Evolutionary conservation across 768 basidiomycete genomes (phyloP), one percentile per base, ranked within the genome.

Genomic region (Tephrocybe rancida): DNA sequence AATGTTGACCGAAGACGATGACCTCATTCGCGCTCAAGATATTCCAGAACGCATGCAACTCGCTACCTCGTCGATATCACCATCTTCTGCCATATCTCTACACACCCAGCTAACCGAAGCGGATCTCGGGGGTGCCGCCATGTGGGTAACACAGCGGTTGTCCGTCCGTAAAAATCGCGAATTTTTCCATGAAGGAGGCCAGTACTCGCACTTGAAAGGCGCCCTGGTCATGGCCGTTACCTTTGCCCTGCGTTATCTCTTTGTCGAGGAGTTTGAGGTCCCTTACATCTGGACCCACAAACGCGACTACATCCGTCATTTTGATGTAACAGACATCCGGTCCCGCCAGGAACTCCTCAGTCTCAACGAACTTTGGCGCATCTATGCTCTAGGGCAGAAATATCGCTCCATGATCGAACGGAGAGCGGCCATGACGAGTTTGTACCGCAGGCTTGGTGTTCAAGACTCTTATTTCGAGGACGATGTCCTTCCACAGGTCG

Each of bases 41-140:
- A 84, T 92, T 32, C 97, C 97, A 1, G 97, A 99, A 67, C 88
- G 97, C 44, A 94, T 95, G 89, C 95, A 96, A 68, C 81, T 98
- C 18, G 84, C 87, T 13, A 89, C 86, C 19, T 92, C 90, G 19
- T 89, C 93, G 0, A 72, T 97, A n/a, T 91, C 91, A 1, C 68
- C 75, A 25, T 79, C 79, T 22, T 78, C 89, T 2, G 80, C 80
- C 3, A 71, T 87, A 44, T 84, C 85, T 29, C 66, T 82, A 8
- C 83, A 86, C 60, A 78, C 79, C 41, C 78, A 82, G 29, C 78
- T 92, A 56, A 83, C 84, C 6, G 84, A 87, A 58, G 80, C 81
- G 21, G 91, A 97, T 55, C 71, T 95, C 16, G 80, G 82, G 49
- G 86, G 83, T 45, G 95, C 95, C 5, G 87, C 95, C 19, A 78